Evolutionary conservation across 1,284 basidiomycete species (phyloP), one percentile per base, ranked within the genome.

Genomic region (Entoloma clypeatum): DNA sequence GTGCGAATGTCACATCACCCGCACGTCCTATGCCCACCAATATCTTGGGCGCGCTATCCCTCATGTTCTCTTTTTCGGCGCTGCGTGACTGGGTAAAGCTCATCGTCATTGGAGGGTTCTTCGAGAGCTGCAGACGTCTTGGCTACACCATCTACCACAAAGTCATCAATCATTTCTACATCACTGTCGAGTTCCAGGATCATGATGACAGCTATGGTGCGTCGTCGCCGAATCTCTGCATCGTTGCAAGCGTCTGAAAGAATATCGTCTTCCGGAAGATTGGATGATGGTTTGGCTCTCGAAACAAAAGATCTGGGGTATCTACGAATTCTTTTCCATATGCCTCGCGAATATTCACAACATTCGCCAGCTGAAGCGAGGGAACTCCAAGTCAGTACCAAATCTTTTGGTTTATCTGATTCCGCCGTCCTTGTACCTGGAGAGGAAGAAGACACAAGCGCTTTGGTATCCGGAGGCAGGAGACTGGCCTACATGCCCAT

Each of bases 251-350:
- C 32, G 23, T 35, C 27, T 37, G 29, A 31, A 26, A 39, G 14
- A 19, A 14, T 22, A n/a, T 18, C n/a, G 14, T 22, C 31, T 14
- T 21, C 17, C 30, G 13, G 23, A 43, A 75, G 75, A 71, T 38
- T 81, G 80, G 79, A 69, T 82, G 57, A 72, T 80, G 67, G 57
- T 71, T 17, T 82, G 80, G 79, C 60, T 83, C 2, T 72, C 76
- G 4, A 68, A 68, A 37, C 75, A 78, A 16, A 65, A 71, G 21
- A 64, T 64, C 16, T 79, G 72, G 72, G 52, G 61, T 64, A 44
- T 51, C 58, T 48, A 16, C n/a, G 18, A 11, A 32, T 21, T 11
- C 22, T 32, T 38, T 6, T 51, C 36, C 21, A 7, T 25, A 19
- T 19, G 25, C 11, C 9, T 2, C 9, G 21, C 19, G 36, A 10